These are phyloP conservation scores for Strobilomyces confusus DNA, from an alignment of 768 basidiomycete genomes.

Conservation along the genomic window DNA sequence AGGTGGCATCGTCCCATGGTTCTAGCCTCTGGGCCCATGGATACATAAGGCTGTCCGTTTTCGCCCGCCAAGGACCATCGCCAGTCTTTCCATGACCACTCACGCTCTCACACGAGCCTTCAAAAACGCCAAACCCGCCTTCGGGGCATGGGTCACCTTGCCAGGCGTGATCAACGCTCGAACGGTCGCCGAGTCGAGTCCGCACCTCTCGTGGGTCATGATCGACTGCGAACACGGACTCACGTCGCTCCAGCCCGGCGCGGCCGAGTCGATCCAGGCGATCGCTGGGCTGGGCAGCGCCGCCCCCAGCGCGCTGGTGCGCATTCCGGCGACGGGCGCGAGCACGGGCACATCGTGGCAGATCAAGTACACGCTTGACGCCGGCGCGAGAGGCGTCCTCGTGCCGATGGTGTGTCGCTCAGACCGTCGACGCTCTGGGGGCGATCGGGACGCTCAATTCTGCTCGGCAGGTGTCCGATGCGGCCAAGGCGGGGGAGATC, in stretches of 20 bases:
- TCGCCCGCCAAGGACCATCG: background rate
- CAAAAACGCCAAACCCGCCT: conserved; percentile 54
- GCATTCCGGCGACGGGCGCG: conserved; percentile 61
- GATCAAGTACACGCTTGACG: conserved; percentile 68
- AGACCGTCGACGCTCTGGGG: background rate
- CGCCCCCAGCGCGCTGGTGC: conserved; percentile 53
- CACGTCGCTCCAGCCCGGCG: conserved; percentile 50
- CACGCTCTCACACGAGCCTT: conserved; percentile 53
- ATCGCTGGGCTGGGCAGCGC: conserved; percentile 43
- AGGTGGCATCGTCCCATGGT: too few species aligned
- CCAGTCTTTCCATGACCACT: conserved; percentile 38
- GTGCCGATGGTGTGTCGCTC: conserved; percentile 56
- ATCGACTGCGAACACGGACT: conserved; percentile 71
- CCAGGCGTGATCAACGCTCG: conserved; percentile 58
- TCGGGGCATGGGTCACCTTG: conserved; percentile 64
- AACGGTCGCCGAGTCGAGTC: conserved; percentile 51
- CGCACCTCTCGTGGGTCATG: conserved; percentile 57
- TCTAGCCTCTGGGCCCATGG: too few species aligned
- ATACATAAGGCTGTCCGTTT: background rate
- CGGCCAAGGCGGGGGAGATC: conserved; percentile 52
- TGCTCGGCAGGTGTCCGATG: conserved; percentile 43
- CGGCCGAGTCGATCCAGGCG: conserved; percentile 52
- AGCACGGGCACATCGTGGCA: conserved; percentile 60
- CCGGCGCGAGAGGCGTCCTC: conserved; percentile 60
- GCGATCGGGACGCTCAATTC: background rate